phyloP scores from a whole-genome alignment of 352 stramenopile genomes.

The Phytopythium helicoides region DNA sequence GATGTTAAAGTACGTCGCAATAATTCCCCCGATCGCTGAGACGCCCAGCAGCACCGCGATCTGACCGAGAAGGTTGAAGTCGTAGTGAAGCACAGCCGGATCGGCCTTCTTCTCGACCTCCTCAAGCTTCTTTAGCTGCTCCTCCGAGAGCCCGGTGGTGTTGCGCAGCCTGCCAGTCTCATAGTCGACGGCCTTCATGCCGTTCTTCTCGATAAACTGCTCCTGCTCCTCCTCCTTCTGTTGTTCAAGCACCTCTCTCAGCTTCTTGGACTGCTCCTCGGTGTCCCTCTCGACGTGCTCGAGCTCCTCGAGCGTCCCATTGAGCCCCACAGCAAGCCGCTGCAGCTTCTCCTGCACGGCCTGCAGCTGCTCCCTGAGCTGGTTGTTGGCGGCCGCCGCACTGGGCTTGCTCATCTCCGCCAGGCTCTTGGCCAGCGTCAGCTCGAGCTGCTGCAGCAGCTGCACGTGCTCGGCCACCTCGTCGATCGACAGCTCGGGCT shows the following conservation, averaged over 20 bases:
- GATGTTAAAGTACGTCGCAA: conserved; percentile 85
- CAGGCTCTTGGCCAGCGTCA: conserved; percentile 66
- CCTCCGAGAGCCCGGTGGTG: conserved; percentile 54
- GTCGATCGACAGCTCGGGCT: conserved; percentile 64
- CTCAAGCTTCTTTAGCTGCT: conserved; percentile 74
- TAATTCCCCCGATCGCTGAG: conserved; percentile 87
- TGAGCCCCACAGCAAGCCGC: conserved; percentile 63
- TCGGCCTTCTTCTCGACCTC: conserved; percentile 79
- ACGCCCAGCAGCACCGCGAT: conserved; percentile 79
- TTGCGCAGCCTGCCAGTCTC: conserved; percentile 80
- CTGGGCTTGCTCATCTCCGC: conserved; percentile 24
- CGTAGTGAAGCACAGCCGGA: conserved; percentile 82
- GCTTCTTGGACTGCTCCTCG: conserved; percentile 73
- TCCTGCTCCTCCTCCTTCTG: conserved; percentile 78
- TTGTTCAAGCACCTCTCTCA: conserved; percentile 70
- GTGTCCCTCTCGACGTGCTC: conserved; percentile 83
- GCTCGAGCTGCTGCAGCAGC: conserved; percentile 69
- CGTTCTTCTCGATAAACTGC: conserved; percentile 77
- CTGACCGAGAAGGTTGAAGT: conserved; percentile 83
- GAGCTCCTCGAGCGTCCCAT: conserved; percentile 73
- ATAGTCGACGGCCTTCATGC: conserved; percentile 80
- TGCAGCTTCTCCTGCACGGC: conserved; percentile 58
- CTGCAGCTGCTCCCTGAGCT: conserved; percentile 37
- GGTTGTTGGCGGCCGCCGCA: conserved; percentile 9
- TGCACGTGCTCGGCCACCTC: conserved; percentile 75